Base-by-base conservation (phyloP, 441 rosid species). In the Capsella rubella region DNA sequence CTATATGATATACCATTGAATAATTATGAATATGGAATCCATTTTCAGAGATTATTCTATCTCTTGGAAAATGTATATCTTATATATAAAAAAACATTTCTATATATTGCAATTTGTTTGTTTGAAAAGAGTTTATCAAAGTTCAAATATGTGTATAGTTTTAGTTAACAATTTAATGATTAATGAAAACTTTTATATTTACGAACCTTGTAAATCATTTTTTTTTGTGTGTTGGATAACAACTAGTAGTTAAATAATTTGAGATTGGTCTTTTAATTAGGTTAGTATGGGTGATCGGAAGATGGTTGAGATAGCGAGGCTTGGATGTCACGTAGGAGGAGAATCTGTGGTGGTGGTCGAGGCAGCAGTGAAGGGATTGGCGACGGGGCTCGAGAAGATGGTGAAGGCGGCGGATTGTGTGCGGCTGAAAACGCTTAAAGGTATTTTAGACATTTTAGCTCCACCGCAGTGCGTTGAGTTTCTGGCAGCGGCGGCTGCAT, bases 321-420 rank as follows among this genome's bases (percentile, higher is more conserved):
- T 85, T 61, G 70, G 74, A 34, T 55, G 78, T 57, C 67, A 82
- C 7, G 55, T 77, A 9, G 15, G 43, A 1, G 81, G 74, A 0
- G 86, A 74, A 37, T 37, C 58, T 6, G 53, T 37, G 54, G 87
- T 72, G 16, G 39, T 79, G 64, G 83, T 78, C 31, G 86, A 79
- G 67, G 86, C 75, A 73, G 94, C 90, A 13, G 12, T 87, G 68
- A 80, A 73, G 25, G 80, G 84, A 3, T 11, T 88, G 9, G 46
- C 72, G 67, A 69, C 31, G 4, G 87, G 90, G 65, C 70, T 89
- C 42, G 95, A 86, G 77, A 87, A 73, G 71, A 84, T 91, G 18
- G 86, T 93, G 85, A 93, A 87, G 74, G 87, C 87, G 2, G 96
- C 96, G 3, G 98, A 93, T 40, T 91, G 93, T 43, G 96, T 87